Base-by-base conservation (phyloP, 1,284 basidiomycete genomes). In the Apiotrichum sp. region DNA sequence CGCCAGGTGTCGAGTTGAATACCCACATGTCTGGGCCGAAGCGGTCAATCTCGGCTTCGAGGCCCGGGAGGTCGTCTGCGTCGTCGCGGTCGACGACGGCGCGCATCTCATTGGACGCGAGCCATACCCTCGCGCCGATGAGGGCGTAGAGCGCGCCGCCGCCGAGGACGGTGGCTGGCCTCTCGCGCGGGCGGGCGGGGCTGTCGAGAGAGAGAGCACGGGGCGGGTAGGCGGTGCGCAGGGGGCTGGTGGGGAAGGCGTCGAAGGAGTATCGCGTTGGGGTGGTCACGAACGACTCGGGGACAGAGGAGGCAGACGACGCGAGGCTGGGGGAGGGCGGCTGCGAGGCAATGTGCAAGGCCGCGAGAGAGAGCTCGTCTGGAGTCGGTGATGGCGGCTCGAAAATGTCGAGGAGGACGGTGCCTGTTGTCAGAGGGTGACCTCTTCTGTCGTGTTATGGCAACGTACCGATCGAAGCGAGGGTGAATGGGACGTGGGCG, bases 151-250 rank as follows among this genome's bases (percentile, higher is more conserved):
- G 57, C 0, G 59, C 71, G 9, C 69, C 71, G n/a, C 72, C 72
- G 38, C 71, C 72, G 2, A 74, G 53, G 36, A 41, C 82, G 87
- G 29, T 31, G 3, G 48, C 4, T 11, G 39, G 48, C 39, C 39
- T 31, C 35, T 6, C 35, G 6, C 11, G 35, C 35, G 8, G 39
- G 9, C 31, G 31, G 3, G 14, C 14, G n/a, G 32, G 40, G 36
- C 38, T 32, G 35, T 49, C 48, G n/a, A 40, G n/a, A n/a, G n/a
- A n/a, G n/a, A 11, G 38, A 22, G 10, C 8, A 45, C 16, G 10
- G 44, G 38, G 38, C 33, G 35, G n/a, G 35, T 29, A 44, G 31
- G 39, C 14, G 33, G n/a, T 32, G 35, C 35, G 35, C 11, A 36
- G 35, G 35, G 6, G 7, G 7, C 35, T 13, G 13, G 13, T 10